phyloP scores from a whole-genome alignment of 257 asterid species.

The Mentha longifolia region DNA sequence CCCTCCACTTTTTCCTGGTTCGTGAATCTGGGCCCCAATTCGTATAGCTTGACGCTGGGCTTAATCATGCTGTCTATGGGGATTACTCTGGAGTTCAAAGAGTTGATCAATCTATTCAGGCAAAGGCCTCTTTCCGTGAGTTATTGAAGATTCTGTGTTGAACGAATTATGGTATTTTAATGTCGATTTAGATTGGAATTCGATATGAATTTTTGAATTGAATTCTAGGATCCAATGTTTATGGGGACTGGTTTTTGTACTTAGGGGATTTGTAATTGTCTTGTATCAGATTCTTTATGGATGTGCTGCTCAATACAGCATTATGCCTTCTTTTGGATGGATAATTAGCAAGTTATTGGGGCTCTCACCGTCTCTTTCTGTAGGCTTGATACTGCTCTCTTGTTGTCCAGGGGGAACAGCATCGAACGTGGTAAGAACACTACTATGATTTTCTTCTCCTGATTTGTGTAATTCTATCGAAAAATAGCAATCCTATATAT shows the following conservation, averaged over 20 bases:
- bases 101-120: constrained; percentile 64
- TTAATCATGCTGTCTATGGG: constrained; percentile 91
- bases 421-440: constrained; percentile 83
- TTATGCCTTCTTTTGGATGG: constrained; percentile 80
- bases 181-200: not conserved
- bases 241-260: not conserved
- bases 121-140: constrained; percentile 72
- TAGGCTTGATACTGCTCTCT: constrained; percentile 81
- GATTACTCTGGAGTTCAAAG: constrained; percentile 80
- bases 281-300: constrained; percentile 74
- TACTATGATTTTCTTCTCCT: not conserved
- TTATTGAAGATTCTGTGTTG: not conserved
- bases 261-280: constrained; percentile 4
- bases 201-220: not conserved
- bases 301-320: constrained; percentile 82
- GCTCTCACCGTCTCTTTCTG: constrained; percentile 77
- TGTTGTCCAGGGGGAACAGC: constrained; percentile 99
- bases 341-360: constrained; percentile 73
- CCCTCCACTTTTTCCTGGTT: constrained; percentile 84
- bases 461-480: no score
- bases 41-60: constrained; percentile 80
- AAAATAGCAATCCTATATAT: not conserved
- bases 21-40: constrained; percentile 66
- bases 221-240: not conserved
- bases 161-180: not conserved